phyloP scores from a whole-genome alignment of 495 filamentous ascomycete genomes.

The Penicillium herquei region DNA sequence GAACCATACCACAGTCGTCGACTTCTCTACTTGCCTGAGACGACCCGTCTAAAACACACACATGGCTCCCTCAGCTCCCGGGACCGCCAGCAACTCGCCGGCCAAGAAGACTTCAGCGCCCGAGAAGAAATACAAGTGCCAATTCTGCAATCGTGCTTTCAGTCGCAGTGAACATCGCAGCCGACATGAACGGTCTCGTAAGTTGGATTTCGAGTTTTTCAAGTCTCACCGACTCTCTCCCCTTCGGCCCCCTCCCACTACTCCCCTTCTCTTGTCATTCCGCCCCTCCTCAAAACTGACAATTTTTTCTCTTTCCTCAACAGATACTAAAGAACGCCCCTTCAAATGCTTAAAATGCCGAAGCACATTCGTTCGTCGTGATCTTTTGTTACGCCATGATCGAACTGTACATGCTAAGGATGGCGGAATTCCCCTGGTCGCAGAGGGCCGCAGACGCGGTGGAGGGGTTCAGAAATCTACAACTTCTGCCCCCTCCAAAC shows the following conservation, averaged over 20 bases:
- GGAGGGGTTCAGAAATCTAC: constrained; percentile 60
- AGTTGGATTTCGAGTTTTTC: constrained; percentile 41
- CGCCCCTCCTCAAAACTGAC: constrained; percentile 1
- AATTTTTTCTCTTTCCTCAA: neutral
- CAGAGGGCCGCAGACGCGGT: constrained; percentile 87
- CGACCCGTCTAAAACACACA: constrained; percentile 32
- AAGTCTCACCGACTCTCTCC: neutral
- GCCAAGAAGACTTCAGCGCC: constrained; percentile 64
- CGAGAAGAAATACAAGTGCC: constrained; percentile 99
- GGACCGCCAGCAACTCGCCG: constrained; percentile 59
- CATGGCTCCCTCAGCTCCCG: constrained; percentile 58
- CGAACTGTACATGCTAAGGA: constrained; percentile 98
- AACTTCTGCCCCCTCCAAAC: constrained; percentile 72
- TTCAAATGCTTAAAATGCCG: constrained; percentile 98
- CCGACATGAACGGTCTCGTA: constrained; percentile 97
- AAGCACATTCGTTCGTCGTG: constrained; percentile 96
- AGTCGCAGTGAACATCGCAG: constrained; percentile 96
- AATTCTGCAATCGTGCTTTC: constrained; percentile 97
- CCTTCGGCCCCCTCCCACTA: neutral
- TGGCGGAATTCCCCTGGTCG: constrained; percentile 91
- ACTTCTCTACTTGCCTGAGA: constrained; percentile 41
- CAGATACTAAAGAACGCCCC: constrained; percentile 97
- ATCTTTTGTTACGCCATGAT: constrained; percentile 94
- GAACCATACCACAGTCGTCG: constrained; percentile 49
- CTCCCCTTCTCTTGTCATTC: neutral